These are phyloP conservation scores for grape (Vitis vinifera) DNA, from an alignment of 164 flowering plant species.

Conservation along the genomic window DNA sequence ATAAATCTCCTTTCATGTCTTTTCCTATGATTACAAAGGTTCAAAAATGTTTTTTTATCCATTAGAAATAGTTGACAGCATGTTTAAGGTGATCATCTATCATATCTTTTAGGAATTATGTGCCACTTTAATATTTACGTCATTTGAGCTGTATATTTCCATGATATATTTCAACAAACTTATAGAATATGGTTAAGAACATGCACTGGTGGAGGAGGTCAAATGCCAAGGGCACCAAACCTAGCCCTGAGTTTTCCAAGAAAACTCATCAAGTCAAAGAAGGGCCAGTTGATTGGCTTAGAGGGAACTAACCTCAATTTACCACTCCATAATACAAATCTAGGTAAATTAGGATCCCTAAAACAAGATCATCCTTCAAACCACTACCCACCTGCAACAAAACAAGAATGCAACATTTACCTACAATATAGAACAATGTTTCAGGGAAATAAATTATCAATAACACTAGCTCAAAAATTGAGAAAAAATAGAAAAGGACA, in stretches of 20 bases:
- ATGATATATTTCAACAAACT: neutral
- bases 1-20: no score
- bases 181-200: slow-evolving; percentile 18
- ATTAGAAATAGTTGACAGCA: no score
- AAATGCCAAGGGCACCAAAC: slow-evolving; percentile 86
- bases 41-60: no score
- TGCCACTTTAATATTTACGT: no score
- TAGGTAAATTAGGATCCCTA: slow-evolving; percentile 90
- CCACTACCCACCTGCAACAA: slow-evolving; percentile 79
- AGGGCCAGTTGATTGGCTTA: slow-evolving; percentile 72
- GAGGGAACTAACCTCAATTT: slow-evolving; percentile 89
- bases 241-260: slow-evolving; percentile 88
- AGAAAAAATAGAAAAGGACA: no score
- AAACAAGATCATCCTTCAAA: slow-evolving; percentile 83
- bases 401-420: neutral
- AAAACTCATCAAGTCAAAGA: slow-evolving; percentile 88
- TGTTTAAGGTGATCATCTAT: no score
- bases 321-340: slow-evolving; percentile 86
- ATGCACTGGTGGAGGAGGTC: slow-evolving; percentile 94
- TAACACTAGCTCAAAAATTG: no score
- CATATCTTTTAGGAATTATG: no score
- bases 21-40: no score
- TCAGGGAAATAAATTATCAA: no score
- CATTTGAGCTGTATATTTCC: no score
- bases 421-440: neutral